Base-by-base conservation (phyloP, 306 rosid genomes). In the Castanea mollissima region DNA sequence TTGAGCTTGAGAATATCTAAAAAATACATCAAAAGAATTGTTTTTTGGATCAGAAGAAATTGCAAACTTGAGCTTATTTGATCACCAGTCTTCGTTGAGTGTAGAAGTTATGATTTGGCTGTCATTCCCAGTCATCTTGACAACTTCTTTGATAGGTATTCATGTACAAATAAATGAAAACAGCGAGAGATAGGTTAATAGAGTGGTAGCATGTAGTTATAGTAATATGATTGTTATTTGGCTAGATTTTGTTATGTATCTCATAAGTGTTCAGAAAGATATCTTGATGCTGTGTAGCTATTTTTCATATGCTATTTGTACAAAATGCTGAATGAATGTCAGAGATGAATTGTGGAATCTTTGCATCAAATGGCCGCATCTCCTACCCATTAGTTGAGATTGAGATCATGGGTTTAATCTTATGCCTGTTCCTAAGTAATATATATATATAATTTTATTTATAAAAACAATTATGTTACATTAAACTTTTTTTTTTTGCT, bases 31-130 rank as follows among this genome's bases (percentile, higher is more conserved):
- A 20, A 62, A 52, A 2, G 55, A 56, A 56, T 57, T 21, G 31
- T 4, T 46, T 27, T 27, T 34, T n/a, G 2, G 12, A 29, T 59
- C 19, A 49, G 57, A 20, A 67, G 31, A 55, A 27, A 16, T 64
- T 41, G 52, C 35, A 76, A 77, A 62, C 77, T 78, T 85, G 79
- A 70, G 85, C 83, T 78, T 64, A 85, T 81, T 76, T 81, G 77
- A 65, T 85, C 82, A 69, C 58, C 38, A 54, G 34, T 55, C 32
- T 78, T 56, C 69, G 32, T 75, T 34, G 35, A 76, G 55, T 73
- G 59, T 19, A 23, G 15, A 14, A 76, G 64, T 71, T 76, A 46
- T 87, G 84, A 64, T 80, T 81, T 86, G 31, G 35, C 79, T 75
- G 44, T 71, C 80, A 80, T 80, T 62, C 81, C 75, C 29, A 69